Evolutionary conservation across 495 filamentous ascomycete species (phyloP).

Genomic region (Talaromyces ruber): DNA sequence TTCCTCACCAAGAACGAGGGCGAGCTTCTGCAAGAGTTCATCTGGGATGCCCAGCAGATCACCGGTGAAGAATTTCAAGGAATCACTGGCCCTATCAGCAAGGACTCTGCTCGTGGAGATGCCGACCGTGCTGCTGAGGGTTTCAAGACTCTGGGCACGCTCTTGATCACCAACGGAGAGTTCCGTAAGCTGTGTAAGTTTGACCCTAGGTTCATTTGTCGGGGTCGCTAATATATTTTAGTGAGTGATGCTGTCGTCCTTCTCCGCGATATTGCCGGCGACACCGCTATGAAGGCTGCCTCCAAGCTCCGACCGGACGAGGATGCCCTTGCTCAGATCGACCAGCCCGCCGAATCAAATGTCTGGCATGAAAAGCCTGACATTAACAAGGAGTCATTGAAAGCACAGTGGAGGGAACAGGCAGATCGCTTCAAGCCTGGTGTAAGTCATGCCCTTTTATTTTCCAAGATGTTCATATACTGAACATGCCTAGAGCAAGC

Average conservation of each 20-base stretch:
- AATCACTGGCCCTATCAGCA: slow-evolving; percentile 61
- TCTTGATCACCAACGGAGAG: slow-evolving; percentile 92
- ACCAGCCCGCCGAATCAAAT: slow-evolving; percentile 78
- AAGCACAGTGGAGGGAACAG: slow-evolving; percentile 51
- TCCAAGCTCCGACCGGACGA: slow-evolving; percentile 66
- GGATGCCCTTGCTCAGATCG: slow-evolving; percentile 69
- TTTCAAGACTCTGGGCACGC: slow-evolving; percentile 77
- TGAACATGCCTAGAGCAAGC: neutral
- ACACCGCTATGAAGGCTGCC: slow-evolving; percentile 80
- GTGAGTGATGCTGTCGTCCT: slow-evolving; percentile 82
- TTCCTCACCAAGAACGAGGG: slow-evolving; percentile 95
- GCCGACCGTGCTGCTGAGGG: slow-evolving; percentile 74
- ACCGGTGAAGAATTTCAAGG: slow-evolving; percentile 43
- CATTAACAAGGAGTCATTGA: slow-evolving; percentile 61
- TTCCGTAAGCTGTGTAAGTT: slow-evolving; percentile 85
- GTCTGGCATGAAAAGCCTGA: slow-evolving; percentile 88
- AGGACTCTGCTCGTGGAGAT: slow-evolving; percentile 69
- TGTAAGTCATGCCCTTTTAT: slow-evolving; percentile 17
- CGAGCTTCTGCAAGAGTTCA: slow-evolving; percentile 90
- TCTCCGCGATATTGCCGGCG: slow-evolving; percentile 81
- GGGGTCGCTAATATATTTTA: slow-evolving; percentile 18
- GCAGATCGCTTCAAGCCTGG: slow-evolving; percentile 55
- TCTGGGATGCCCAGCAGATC: slow-evolving; percentile 82
- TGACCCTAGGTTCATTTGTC: neutral
- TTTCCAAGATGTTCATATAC: neutral